Percentiles rank a stretch among this genome's conserved stretches.
These are phyloP conservation scores for Magnolia kwangsiensis DNA, from an alignment of 164 flowering plant species.

Conservation along the genomic window DNA sequence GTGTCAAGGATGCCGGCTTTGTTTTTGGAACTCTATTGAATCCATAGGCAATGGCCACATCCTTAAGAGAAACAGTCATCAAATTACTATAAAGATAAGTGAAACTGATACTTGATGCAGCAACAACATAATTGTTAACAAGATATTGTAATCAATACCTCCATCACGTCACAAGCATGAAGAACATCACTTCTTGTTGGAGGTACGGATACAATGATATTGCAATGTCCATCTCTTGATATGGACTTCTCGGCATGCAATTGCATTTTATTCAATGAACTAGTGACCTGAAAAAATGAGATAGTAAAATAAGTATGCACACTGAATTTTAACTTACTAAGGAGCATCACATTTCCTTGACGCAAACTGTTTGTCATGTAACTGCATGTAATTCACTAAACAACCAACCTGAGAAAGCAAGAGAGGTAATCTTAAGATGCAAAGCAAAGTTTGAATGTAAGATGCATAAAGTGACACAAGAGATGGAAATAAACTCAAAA, in stretches of 20 bases:
- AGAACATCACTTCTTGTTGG: constrained; percentile 97
- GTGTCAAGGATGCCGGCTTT: constrained; percentile 54
- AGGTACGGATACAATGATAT: constrained; percentile 65
- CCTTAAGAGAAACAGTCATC: constrained; percentile 30
- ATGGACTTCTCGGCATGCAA: constrained; percentile 47
- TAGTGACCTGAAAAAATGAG: constrained; percentile 39
- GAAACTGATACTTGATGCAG: background rate
- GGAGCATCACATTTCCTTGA: too few species aligned
- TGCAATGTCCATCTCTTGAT: constrained; percentile 35
- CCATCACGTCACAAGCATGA: constrained; percentile 97
- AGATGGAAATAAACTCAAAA: too few species aligned
- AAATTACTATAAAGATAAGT: background rate
- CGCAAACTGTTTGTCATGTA: too few species aligned
- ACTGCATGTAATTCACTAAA: too few species aligned
- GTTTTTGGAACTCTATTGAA: constrained; percentile 67
- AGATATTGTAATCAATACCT: constrained; percentile 43
- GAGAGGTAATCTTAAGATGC: too few species aligned
- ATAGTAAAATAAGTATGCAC: background rate
- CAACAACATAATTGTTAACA: background rate
- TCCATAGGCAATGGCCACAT: constrained; percentile 87
- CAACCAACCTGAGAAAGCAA: too few species aligned
- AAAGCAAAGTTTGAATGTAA: too few species aligned
- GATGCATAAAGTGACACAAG: too few species aligned
- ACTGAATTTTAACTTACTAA: background rate
- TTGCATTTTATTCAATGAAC: constrained; percentile 81